These are phyloP conservation scores for Russula abietina DNA, from an alignment of 768 basidiomycete species.

Conservation along the genomic window DNA sequence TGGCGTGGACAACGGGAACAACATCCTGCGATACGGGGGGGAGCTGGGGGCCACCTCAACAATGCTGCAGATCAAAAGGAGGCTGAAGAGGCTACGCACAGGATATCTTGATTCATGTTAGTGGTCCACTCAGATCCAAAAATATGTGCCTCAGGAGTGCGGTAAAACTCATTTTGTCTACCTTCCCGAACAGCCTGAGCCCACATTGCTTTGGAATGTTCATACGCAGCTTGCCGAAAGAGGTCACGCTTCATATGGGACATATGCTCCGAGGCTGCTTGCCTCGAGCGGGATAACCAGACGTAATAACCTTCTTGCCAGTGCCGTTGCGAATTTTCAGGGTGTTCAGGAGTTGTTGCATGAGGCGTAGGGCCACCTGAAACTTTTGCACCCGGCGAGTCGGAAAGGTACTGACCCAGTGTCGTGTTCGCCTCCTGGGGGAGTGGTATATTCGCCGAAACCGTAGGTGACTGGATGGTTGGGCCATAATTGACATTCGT, in stretches of 20 bases:
- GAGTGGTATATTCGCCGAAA: slow-evolving; percentile 16
- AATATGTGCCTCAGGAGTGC: slow-evolving; percentile 16
- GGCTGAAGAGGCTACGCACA: slow-evolving; percentile 14
- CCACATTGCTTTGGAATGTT: slow-evolving; percentile 37
- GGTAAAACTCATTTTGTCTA: slow-evolving; percentile 29
- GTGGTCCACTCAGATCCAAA: slow-evolving; percentile 19
- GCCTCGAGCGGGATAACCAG: slow-evolving; percentile 54
- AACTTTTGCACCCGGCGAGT: slow-evolving; percentile 15
- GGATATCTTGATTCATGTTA: slow-evolving; percentile 21
- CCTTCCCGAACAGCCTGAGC: slow-evolving; percentile 50
- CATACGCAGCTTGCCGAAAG: slow-evolving; percentile 42
- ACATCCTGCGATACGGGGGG: slow-evolving; percentile 36
- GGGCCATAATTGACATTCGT: slow-evolving; percentile 18
- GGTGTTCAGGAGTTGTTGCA: slow-evolving; percentile 9
- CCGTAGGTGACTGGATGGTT: slow-evolving; percentile 17
- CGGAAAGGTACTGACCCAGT: slow-evolving; percentile 31
- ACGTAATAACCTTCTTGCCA: slow-evolving; percentile 78
- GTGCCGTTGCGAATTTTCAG: slow-evolving; percentile 40
- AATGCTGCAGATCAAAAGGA: neutral
- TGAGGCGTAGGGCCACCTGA: slow-evolving; percentile 12
- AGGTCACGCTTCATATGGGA: slow-evolving; percentile 55
- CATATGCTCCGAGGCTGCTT: slow-evolving; percentile 50
- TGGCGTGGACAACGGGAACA: slow-evolving; percentile 55
- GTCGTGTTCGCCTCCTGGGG: slow-evolving; percentile 21
- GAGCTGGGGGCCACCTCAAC: slow-evolving; percentile 7